A percentile compares a stretch with the other conserved stretches of the same genome.
Evolutionary conservation across 768 basidiomycete genomes (phyloP).

Genomic region (Tricholoma furcatifolium): DNA sequence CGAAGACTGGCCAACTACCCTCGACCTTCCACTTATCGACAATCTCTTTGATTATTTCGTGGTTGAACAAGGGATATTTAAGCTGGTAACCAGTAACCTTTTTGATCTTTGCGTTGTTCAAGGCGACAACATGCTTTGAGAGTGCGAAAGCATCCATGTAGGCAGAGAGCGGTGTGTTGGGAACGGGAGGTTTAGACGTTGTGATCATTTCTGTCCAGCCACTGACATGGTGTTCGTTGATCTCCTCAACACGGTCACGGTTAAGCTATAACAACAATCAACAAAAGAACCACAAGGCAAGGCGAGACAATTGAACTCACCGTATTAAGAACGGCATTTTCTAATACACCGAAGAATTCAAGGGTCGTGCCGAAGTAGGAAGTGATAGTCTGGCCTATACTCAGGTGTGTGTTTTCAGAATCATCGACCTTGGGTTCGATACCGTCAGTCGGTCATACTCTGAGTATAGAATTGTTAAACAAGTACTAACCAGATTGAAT

Average conservation of each 20-base stretch:
- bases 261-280: conserved; percentile 45
- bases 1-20: conserved; percentile 51
- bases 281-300: background rate
- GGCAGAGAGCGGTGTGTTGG: conserved; percentile 69
- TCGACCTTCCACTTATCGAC: conserved; percentile 83
- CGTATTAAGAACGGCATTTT: conserved; percentile 66
- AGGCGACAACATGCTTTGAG: conserved; percentile 66
- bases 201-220: conserved; percentile 83
- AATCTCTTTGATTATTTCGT: conserved; percentile 62
- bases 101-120: conserved; percentile 74
- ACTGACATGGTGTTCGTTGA: conserved; percentile 81
- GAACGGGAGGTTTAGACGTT: conserved; percentile 67
- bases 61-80: conserved; percentile 59
- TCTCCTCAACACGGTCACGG: conserved; percentile 75
- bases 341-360: conserved; percentile 75
- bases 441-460: background rate
- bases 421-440: conserved; percentile 62
- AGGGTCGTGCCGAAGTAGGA: conserved; percentile 77
- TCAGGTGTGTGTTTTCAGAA: conserved; percentile 65
- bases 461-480: background rate
- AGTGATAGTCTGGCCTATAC: conserved; percentile 63
- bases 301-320: conserved; percentile 30
- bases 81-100: conserved; percentile 68
- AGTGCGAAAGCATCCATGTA: conserved; percentile 79
- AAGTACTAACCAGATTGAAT: conserved; percentile 70